A percentile compares a stretch with the other conserved stretches of the same genome.
phyloP scores from a whole-genome alignment of 192 early-diverging fungal species.

The Haplosporangium gracile region DNA sequence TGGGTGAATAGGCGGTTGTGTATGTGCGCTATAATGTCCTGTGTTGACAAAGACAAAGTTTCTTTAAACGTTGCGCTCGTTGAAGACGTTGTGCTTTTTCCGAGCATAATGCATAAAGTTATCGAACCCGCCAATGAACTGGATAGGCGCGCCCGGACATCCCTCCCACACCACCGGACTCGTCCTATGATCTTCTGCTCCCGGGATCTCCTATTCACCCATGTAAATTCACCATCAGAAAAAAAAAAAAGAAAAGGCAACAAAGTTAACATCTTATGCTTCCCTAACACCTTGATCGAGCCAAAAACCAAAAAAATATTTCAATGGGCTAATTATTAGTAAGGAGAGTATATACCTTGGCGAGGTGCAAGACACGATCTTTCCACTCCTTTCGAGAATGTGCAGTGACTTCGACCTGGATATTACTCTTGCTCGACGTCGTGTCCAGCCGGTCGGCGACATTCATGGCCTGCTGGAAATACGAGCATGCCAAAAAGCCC shows the following conservation, averaged over 20 bases:
- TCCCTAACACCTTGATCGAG: neutral
- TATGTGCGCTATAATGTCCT: too few relatives aligned
- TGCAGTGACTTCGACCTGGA: slow-evolving; percentile 47
- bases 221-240: neutral
- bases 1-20: too few relatives aligned
- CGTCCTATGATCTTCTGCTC: slow-evolving; percentile 50
- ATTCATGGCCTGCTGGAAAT: slow-evolving; percentile 48
- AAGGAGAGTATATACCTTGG: slow-evolving; percentile 10
- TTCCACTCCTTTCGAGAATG: slow-evolving; percentile 49
- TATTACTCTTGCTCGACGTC: slow-evolving; percentile 41
- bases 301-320: neutral
- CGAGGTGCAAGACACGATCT: slow-evolving; percentile 24
- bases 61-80: slow-evolving; percentile 28
- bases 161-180: slow-evolving; percentile 52
- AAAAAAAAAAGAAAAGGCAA: too few relatives aligned
- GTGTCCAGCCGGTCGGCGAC: slow-evolving; percentile 43
- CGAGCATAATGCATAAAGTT: slow-evolving; percentile 35
- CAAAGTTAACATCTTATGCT: neutral
- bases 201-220: slow-evolving; percentile 30
- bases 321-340: neutral
- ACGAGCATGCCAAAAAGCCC: slow-evolving; percentile 42
- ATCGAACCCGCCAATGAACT: slow-evolving; percentile 46
- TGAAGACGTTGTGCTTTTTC: slow-evolving; percentile 29
- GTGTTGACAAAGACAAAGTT: neutral
- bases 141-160: slow-evolving; percentile 33